Base-by-base conservation (phyloP, 352 stramenopile species). In the Thraustochytrium striatum region DNA sequence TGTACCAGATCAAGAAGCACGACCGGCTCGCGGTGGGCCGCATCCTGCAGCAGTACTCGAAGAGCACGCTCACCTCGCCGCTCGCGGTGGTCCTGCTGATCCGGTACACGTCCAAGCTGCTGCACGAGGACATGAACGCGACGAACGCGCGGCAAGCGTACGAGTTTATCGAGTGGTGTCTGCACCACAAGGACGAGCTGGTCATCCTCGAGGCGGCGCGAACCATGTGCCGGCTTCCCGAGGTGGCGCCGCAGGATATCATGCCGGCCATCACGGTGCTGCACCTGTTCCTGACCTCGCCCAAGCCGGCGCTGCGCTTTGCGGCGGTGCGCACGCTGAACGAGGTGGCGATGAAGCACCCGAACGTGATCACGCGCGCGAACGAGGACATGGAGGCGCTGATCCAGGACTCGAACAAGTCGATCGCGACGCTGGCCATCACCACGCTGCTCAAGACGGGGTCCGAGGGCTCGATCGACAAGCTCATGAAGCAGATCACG, bases 131-230 rank as follows among this genome's bases (percentile, higher is more conserved):
- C 85, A 91, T 82, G 73, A 82, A 16, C 57, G 79, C 39, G 83
- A 79, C 50, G 38, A 57, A 79, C 61, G 61, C 83, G 30, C 85
- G 85, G 47, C 79, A 83, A n/a, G 86, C 86, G 68, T 96, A 91
- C 78, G 91, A 85, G 13, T 93, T 94, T 81, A 85, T 99, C 47
- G 93, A 98, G 79, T 93, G 94, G 61, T 98, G 95, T 87, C 87
- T 99, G 1, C 88, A 93, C 39, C 94, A 99, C 85, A 97, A 97
- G 83, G 95, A 91, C 61, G 96, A 99, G 89, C 98, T 99, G 89
- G 95, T 99, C n/a, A 96, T 98, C 35, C 99, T 98, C 84, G 97
- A 99, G 87, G 96, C 96, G 1, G 96, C 96, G 2, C 91, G 92
- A 72, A 93, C 95, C 7, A 92, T 99, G 36, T 99, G 96, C 86